Base-by-base conservation (phyloP, 2,329 filamentous ascomycete genomes). In the Fusarium marasasianum region DNA sequence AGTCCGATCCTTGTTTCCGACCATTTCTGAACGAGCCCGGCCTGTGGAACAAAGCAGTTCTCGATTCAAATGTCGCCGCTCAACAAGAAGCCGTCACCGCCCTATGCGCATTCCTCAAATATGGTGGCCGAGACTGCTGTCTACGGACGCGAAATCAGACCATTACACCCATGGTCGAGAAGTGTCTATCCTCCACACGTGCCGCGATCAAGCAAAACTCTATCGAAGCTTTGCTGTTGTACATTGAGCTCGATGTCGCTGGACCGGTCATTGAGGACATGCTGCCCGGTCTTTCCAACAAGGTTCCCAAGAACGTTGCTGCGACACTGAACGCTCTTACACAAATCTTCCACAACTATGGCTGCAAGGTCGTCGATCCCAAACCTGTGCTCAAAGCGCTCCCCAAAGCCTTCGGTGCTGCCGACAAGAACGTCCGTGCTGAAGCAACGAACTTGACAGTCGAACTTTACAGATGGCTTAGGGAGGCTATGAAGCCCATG, bases 401-500 rank as follows among this genome's bases (percentile, higher is more conserved):
- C 5, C 95, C 96, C 7, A 97, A 98, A 80, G 92, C 92, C 5
- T 99, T 98, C 80, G 94, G 94, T 26, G 96, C 98, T 81, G 96
- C 96, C 38, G 96, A 99, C 87, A 99, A 99, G 84, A 98, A 98
- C 81, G 94, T 99, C 22, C 92, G 96, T 83, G 95, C 95, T 8
- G 96, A 98, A 82, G 95, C 95, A 35, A 96, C 96, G 53, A 95
- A 93, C 77, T 86, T 99, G 65, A 93, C 96, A 0, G 94, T 98
- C 54, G 97, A 99, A 81, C 90, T 99, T 66, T 99, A 99, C 83
- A 89, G 96, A 83, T 99, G 97, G 96, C 87, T 99, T 40, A 93
- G 96, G 76, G 96, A 99, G 74, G 96, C 96, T 17, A 98, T 99
- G 91, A 99, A 99, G 82, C 94, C 96, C 43, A 92, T 98, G 83